Evolutionary conservation across 129 eudicot genomes (phyloP).

Genomic region (Gnaphalium uliginosum): DNA sequence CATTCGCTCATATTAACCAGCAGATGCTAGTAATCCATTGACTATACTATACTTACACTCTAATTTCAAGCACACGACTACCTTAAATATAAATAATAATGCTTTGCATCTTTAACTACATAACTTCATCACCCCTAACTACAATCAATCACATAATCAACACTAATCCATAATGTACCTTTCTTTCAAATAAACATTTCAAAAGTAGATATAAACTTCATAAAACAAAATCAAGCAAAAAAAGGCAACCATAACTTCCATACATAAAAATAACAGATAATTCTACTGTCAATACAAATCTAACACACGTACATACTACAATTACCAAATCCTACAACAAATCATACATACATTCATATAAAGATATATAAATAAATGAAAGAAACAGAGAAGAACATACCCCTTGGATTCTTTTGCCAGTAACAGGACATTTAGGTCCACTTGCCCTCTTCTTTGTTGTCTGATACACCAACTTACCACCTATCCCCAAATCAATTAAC

Average conservation of each 20-base stretch:
- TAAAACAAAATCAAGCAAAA: not conserved
- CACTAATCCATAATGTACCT: not conserved
- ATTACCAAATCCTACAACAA: not conserved
- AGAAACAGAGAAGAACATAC: conserved; percentile 14
- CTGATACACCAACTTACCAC: conserved; percentile 67
- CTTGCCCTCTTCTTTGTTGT: conserved; percentile 74
- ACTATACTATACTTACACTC: too few species aligned
- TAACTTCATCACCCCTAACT: too few species aligned
- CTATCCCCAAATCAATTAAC: conserved; percentile 16
- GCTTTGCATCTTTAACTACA: too few species aligned
- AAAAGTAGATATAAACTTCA: not conserved
- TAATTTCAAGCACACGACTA: too few species aligned
- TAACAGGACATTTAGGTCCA: conserved; percentile 78
- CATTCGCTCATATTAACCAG: not conserved
- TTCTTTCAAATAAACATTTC: not conserved
- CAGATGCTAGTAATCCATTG: too few species aligned
- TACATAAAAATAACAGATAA: not conserved
- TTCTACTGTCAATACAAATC: not conserved
- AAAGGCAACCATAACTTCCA: not conserved
- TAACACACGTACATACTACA: not conserved
- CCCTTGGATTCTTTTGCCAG: conserved; percentile 79
- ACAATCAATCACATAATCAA: too few species aligned
- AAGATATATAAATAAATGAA: not conserved
- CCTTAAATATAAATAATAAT: too few species aligned
- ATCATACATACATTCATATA: not conserved